Base-by-base conservation (phyloP, 1,139 yeast species). In the Debaryomyces udenii region DNA sequence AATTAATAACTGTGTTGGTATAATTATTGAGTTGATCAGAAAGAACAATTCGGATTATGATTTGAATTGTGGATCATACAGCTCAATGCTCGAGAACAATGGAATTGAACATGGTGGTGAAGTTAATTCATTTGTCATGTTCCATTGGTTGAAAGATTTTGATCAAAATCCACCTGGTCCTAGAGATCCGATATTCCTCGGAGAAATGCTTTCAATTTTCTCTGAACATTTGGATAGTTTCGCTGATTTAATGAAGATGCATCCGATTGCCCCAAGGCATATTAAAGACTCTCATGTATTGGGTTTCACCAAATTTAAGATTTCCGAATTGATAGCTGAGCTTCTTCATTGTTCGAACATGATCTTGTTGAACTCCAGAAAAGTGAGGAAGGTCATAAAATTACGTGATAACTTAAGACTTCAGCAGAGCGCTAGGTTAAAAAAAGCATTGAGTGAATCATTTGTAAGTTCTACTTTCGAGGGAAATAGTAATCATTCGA, bases 31-130 rank as follows among this genome's bases (percentile, higher is more conserved):
- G 47, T 56, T 73, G 22, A 74, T 74, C 31, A 54, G 79, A 30
- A 74, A 74, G 42, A 74, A 74, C 38, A 74, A 74, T 44, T 69
- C 76, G 2, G 79, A 74, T 49, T 74, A 74, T 52, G 79, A 73
- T 43, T 55, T 69, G 36, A 69, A 70, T 49, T 71, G 76, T 51
- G 77, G 78, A 6, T 43, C 67, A 6, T 73, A 73, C 50, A 60
- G 67, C 37, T 56, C 67, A 2, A 48, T 64, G 50, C 53, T 68
- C 27, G 66, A 59, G 23, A 55, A 49, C 32, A 22, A 27, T 20
- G 59, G 57, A 13, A 65, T 59, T n/a, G 64, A 61, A 15, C 65
- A 64, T 14, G 56, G 67, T 1, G 65, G 70, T 5, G 78, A 73
- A 49, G 59, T 72, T 15, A 73, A 68, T 48, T 61, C 74, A 2